Evolutionary conservation across 1,284 basidiomycete species (phyloP).

Genomic region (Exobasidium cylindrosporum): DNA sequence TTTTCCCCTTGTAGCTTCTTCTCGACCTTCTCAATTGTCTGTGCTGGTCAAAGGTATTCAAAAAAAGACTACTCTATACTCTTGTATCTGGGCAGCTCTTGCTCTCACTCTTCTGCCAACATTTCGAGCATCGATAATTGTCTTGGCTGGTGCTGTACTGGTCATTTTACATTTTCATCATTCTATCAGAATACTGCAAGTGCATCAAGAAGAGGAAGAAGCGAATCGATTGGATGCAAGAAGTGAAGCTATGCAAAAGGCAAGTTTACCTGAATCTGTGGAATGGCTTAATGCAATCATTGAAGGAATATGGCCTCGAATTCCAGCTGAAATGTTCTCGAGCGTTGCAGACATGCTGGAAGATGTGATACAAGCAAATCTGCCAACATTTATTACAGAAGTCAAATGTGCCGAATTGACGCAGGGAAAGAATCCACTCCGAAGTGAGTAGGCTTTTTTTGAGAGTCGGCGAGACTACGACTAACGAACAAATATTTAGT

Average conservation of each 20-base stretch:
- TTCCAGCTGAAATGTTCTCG: constrained; percentile 7
- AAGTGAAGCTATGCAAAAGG: not conserved
- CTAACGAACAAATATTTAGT: not conserved
- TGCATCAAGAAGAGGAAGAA: constrained; percentile 1
- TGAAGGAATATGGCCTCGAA: constrained; percentile 5
- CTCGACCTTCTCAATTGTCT: not conserved
- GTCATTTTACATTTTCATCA: not conserved
- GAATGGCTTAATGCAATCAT: constrained; percentile 12
- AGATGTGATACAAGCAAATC: constrained; percentile 14
- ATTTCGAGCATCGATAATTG: not conserved
- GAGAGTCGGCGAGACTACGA: not conserved
- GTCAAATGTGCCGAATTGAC: constrained; percentile 12
- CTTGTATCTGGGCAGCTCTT: not conserved
- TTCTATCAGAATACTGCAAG: not conserved
- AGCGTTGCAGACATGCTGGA: constrained; percentile 10
- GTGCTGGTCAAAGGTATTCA: not conserved
- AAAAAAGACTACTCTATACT: not conserved
- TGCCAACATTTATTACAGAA: constrained; percentile 11
- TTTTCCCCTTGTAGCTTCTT: not conserved
- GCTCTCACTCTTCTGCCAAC: not conserved
- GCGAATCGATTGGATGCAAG: constrained; percentile 4
- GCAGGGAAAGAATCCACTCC: constrained; percentile 11
- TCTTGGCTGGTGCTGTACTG: not conserved
- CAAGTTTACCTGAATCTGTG: constrained; percentile 6
- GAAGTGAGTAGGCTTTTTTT: too few relatives aligned